phyloP scores from a whole-genome alignment of 768 basidiomycete species.

The Clitopilus hobsonii region DNA sequence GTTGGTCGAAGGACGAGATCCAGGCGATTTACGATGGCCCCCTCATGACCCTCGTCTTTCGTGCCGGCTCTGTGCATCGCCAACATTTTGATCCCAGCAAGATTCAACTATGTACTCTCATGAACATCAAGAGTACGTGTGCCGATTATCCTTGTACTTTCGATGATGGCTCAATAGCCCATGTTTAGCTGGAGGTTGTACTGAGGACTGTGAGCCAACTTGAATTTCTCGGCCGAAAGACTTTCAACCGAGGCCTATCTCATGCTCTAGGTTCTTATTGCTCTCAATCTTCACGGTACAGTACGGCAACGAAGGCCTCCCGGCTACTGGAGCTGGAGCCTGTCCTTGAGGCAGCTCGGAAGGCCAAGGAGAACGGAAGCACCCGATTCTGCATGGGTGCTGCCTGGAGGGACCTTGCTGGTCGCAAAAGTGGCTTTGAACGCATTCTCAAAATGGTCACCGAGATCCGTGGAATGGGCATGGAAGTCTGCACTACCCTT shows the following conservation, averaged over 20 bases:
- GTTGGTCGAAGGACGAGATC: conserved; percentile 80
- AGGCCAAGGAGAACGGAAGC: conserved; percentile 94
- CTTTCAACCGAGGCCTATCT: conserved; percentile 3
- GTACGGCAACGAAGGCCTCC: conserved; percentile 85
- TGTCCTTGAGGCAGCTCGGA: conserved; percentile 86
- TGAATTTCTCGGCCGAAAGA: conserved; percentile 7
- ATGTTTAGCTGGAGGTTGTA: conserved; percentile 81
- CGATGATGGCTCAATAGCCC: conserved; percentile 6
- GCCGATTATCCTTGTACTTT: conserved; percentile 13
- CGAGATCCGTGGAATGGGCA: conserved; percentile 89
- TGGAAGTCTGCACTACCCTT: conserved; percentile 99
- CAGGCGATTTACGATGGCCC: conserved; percentile 83
- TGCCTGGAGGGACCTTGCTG: conserved; percentile 93
- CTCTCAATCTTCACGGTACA: conserved; percentile 93
- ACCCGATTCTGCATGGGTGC: conserved; percentile 99
- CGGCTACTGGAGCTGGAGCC: conserved; percentile 85
- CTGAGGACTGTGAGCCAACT: conserved; percentile 94
- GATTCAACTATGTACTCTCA: conserved; percentile 93
- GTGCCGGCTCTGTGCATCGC: conserved; percentile 80
- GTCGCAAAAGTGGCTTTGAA: conserved; percentile 91
- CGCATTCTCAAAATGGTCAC: conserved; percentile 90
- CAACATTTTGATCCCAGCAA: conserved; percentile 83
- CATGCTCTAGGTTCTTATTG: conserved; percentile 79
- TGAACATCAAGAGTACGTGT: conserved; percentile 95
- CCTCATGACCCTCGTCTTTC: conserved; percentile 84